Conservation (phyloP, 345 rosid genomes). For the Sonneratia caseolaris region DNA sequence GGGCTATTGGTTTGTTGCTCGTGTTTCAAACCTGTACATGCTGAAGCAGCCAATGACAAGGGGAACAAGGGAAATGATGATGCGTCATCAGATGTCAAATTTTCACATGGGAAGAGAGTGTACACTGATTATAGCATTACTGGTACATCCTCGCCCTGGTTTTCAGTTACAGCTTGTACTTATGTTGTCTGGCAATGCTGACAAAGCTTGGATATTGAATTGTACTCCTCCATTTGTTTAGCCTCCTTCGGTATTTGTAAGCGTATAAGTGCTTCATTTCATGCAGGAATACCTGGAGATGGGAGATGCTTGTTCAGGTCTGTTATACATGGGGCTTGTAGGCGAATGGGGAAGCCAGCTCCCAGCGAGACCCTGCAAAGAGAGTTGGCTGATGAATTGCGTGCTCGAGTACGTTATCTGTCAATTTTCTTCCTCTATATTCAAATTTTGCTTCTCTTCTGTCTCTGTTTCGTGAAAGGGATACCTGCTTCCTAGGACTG, state of each 20-base stretch:
- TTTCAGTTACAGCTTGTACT: not conserved
- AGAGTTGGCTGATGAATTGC: constrained; percentile 77
- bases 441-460: constrained; percentile 2
- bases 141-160: constrained; percentile 32
- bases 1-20: constrained; percentile 67
- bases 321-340: constrained; percentile 76
- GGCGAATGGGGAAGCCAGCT: constrained; percentile 52
- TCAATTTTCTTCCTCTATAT: not conserved
- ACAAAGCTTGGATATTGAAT: not conserved
- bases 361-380: constrained; percentile 61
- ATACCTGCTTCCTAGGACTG: not conserved
- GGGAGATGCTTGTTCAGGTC: constrained; percentile 96
- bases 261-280: constrained; percentile 6
- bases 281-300: constrained; percentile 90
- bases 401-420: constrained; percentile 33
- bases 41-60: constrained; percentile 44
- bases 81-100: constrained; percentile 22
- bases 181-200: not conserved
- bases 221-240: not conserved
- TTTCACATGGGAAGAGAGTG: constrained; percentile 62
- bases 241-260: not conserved
- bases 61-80: constrained; percentile 21
- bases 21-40: constrained; percentile 40
- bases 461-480: not conserved
- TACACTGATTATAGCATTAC: constrained; percentile 69